Percentiles rank a stretch among this genome's conserved stretches.
phyloP scores from a whole-genome alignment of 192 early-diverging fungal species.

The Pilobolus umbonatus region DNA sequence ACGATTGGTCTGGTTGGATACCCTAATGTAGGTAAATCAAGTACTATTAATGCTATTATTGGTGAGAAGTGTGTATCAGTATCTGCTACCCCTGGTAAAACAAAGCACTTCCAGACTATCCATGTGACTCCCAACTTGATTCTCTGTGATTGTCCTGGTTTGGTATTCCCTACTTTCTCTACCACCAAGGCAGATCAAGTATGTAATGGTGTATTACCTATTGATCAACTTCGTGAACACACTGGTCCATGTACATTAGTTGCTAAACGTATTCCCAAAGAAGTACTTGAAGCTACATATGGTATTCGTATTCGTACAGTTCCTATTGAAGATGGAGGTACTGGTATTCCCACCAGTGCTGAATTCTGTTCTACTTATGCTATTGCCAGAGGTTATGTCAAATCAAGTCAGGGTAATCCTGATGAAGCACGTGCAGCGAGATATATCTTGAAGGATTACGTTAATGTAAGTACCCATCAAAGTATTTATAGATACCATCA shows the following conservation, averaged over 20 bases:
- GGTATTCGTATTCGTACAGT: conserved; percentile 83
- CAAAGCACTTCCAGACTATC: conserved; percentile 99
- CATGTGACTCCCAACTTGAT: conserved; percentile 78
- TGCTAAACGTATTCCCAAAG: conserved; percentile 78
- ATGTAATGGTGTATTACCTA: conserved; percentile 96
- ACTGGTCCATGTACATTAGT: conserved; percentile 83
- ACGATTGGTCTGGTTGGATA: conserved; percentile 98
- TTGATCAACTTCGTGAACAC: conserved; percentile 96
- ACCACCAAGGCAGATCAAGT: conserved; percentile 99
- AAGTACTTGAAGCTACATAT: conserved; percentile 85
- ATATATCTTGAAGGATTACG: conserved; percentile 98
- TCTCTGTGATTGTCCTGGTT: conserved; percentile 98
- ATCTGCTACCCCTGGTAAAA: conserved; percentile 96
- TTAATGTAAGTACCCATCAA: conserved; percentile 50
- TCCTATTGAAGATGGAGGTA: conserved; percentile 70
- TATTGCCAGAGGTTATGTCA: conserved; percentile 85
- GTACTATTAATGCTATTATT: conserved; percentile 95
- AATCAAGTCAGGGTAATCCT: conserved; percentile 91
- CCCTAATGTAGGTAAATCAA: conserved; percentile 99
- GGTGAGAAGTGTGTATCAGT: conserved; percentile 94
- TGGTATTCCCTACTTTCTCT: conserved; percentile 98
- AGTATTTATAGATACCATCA: not conserved
- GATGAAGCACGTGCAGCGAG: conserved; percentile 96
- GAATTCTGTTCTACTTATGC: conserved; percentile 92
- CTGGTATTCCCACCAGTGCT: conserved; percentile 76